These are phyloP conservation scores for Aureobasidium sp. DNA, from an alignment of 2,329 filamentous ascomycete genomes.

Conservation along the genomic window DNA sequence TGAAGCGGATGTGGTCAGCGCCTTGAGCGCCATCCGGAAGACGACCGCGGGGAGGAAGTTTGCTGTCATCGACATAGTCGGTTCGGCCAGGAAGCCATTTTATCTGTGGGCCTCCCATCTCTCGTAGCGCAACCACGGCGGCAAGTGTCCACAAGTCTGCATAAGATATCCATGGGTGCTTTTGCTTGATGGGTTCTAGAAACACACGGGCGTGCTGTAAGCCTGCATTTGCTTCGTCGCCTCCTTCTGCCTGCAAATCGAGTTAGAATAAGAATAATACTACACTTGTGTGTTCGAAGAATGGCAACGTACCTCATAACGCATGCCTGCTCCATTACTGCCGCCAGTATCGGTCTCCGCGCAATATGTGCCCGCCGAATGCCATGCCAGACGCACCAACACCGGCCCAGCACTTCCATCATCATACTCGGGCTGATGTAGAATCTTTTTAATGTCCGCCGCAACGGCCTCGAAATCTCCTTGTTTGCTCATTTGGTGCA, in stretches of 20 bases:
- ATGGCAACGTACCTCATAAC: constrained; percentile 44
- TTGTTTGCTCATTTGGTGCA: constrained; percentile 14
- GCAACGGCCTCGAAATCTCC: constrained; percentile 22
- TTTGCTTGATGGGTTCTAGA: constrained; percentile 54
- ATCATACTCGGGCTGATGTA: constrained; percentile 53
- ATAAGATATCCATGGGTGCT: constrained; percentile 59
- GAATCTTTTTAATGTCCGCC: constrained; percentile 21
- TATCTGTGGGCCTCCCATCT: constrained; percentile 54
- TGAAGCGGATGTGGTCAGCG: constrained; percentile 47
- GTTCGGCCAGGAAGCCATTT: constrained; percentile 53
- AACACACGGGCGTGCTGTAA: constrained; percentile 58
- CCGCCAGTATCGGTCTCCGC: constrained; percentile 54
- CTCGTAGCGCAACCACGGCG: constrained; percentile 51
- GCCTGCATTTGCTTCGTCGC: constrained; percentile 58
- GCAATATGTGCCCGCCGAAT: constrained; percentile 59
- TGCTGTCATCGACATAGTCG: constrained; percentile 55
- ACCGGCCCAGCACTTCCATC: constrained; percentile 59
- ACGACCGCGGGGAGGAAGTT: constrained; percentile 52
- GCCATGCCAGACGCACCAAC: constrained; percentile 58
- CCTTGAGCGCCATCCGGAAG: constrained; percentile 50
- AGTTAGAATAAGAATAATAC: too few relatives aligned
- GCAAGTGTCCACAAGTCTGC: constrained; percentile 60
- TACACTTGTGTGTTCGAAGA: neutral
- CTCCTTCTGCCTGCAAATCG: constrained; percentile 47
- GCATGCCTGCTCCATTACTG: constrained; percentile 59